These are phyloP conservation scores for Cnidoscolus chayamansa DNA, from an alignment of 441 rosid species.

Conservation along the genomic window DNA sequence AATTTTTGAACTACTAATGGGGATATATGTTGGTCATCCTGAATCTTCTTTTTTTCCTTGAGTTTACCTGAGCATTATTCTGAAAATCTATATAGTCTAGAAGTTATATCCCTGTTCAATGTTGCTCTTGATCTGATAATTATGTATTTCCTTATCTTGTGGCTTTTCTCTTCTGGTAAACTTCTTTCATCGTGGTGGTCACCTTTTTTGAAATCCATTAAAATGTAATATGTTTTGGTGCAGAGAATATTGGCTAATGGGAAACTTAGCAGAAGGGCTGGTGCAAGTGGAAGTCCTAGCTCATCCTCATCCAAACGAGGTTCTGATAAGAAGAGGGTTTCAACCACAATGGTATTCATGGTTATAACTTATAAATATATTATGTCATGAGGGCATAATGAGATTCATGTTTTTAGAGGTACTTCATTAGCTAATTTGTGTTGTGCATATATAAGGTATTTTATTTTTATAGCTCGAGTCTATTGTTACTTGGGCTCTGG, in stretches of 20 bases:
- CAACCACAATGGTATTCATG: conserved; percentile 48
- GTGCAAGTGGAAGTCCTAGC: conserved; percentile 44
- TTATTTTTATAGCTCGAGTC: background rate
- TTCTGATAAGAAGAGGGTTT: conserved; percentile 56
- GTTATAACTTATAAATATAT: background rate
- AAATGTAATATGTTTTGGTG: conserved; percentile 14
- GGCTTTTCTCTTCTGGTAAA: background rate
- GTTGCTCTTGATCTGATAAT: background rate
- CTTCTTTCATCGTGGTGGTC: background rate
- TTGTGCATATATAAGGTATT: background rate
- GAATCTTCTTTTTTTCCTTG: background rate
- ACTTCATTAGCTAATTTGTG: background rate
- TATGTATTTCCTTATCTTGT: background rate
- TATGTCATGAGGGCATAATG: background rate
- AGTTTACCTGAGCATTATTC: background rate
- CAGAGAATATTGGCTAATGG: conserved; percentile 58
- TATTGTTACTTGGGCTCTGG: too few relatives aligned
- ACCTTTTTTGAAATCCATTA: background rate
- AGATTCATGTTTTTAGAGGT: background rate
- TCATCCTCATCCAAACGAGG: conserved; percentile 53
- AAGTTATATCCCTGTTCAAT: background rate
- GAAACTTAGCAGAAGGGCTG: conserved; percentile 49
- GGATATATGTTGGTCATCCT: background rate
- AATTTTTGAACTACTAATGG: background rate
- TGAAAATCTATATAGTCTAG: background rate